Base-by-base conservation (phyloP, 129 eudicot species). In the Flaveria robusta region DNA sequence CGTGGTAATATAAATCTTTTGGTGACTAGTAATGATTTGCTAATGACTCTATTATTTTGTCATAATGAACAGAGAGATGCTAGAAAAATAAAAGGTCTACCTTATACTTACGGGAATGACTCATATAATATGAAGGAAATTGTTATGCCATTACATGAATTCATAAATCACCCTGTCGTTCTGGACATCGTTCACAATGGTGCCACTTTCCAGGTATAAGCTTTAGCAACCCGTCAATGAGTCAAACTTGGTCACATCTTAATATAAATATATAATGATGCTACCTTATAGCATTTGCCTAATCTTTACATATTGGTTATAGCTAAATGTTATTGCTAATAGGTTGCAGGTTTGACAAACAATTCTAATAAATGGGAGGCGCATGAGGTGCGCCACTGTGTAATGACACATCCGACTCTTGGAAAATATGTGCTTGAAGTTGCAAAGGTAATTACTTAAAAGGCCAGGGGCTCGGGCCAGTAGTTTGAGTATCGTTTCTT, bases 121-220 rank as follows among this genome's bases (percentile, higher is more conserved):
- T 74, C 99, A 5, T 95, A 95, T 73, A 77, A 89, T 78, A 87
- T 89, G 97, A 85, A 86, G 81, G 94, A 91, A 58, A 67, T 89
- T 12, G 87, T 87, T 72, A 84, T 91, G 94, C 99, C 99, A 11
- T 80, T 95, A 60, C 88, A 84, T 73, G 87, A 91, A 67, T 95
- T 82, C 70, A 91, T 91, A 29, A 85, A 83, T 74, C 84, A 95
- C 69, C 96, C 99, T 54, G 74, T 87, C 60, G 89, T 92, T 77
- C 80, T 68, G 70, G 99, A 95, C 62, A 86, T 95, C 59, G 62
- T 91, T 82, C 97, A 91, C 83, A 95, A 95, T 82, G 99, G 99
- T 75, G 99, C 97, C 31, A 95, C 99, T 39, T 95, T 91, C 76
- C 99, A 95, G 99, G 99, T 95, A 87, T 70, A 60, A 66, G 72